Conservation (phyloP, 805 yeast species). For the Cyberlindnera samutprakarnensis region DNA sequence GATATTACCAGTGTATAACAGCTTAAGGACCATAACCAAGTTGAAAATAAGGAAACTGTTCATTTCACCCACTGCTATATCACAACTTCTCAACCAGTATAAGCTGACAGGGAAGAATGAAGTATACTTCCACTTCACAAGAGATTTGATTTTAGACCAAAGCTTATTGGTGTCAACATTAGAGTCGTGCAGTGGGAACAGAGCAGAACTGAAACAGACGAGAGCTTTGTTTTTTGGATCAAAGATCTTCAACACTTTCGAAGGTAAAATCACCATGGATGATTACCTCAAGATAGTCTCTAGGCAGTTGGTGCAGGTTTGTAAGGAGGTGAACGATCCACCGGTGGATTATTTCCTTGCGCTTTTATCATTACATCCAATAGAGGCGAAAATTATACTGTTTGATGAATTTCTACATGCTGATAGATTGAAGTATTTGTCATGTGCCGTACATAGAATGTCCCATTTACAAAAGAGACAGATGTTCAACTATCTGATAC, state of each 20-base stretch:
- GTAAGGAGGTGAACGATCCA: slow-evolving; percentile 1
- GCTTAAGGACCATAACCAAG: slow-evolving; percentile 9
- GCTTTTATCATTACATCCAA: slow-evolving; percentile 19
- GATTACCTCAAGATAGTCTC: slow-evolving; percentile 10
- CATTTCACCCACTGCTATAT: slow-evolving; percentile 11
- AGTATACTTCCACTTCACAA: slow-evolving; percentile 12
- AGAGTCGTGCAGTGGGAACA: slow-evolving; percentile 4
- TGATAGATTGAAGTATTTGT: slow-evolving; percentile 4
- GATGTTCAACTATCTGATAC: slow-evolving; percentile 11
- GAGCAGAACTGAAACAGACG: slow-evolving; percentile 9
- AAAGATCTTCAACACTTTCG: slow-evolving; percentile 17
- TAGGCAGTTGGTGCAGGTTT: slow-evolving; percentile 13
- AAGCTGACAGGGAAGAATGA: slow-evolving; percentile 16
- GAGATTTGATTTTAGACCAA: slow-evolving; percentile 15
- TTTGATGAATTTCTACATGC: slow-evolving; percentile 12
- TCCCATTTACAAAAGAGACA: slow-evolving; percentile 11
- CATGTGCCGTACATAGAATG: slow-evolving; percentile 2
- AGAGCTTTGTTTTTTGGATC: slow-evolving; percentile 20
- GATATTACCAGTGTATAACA: slow-evolving; percentile 19
- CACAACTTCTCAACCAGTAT: slow-evolving; percentile 15
- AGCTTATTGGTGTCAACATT: slow-evolving; percentile 8
- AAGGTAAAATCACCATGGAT: slow-evolving; percentile 14
- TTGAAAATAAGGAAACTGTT: slow-evolving; percentile 13
- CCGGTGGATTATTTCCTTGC: slow-evolving; percentile 11
- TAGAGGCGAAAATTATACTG: slow-evolving; percentile 12